Base-by-base conservation (phyloP, 1,139 yeast species). In the Geotrichum klebahnii region DNA sequence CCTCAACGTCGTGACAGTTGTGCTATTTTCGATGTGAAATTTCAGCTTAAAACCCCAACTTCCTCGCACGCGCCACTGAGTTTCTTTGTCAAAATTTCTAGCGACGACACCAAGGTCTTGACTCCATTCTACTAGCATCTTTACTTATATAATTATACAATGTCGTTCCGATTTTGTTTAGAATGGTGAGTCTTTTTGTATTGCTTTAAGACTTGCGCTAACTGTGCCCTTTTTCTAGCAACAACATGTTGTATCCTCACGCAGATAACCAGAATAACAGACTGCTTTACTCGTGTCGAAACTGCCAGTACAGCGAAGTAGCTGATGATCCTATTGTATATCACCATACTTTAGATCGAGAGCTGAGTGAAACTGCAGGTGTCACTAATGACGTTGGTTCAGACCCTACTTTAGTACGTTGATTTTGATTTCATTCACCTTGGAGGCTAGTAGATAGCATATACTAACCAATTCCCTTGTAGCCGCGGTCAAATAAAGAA, bases 211-310 rank as follows among this genome's bases (percentile, higher is more conserved):
- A 22, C 5, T 5, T 6, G 5, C 44, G 12, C 8, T 16, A 23
- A 5, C 36, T 22, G 20, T 48, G 42, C 28, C 20, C 9, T 16
- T 28, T 36, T 12, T 42, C 28, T 31, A 66, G 84, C 78, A 94
- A 94, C 76, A 94, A 94, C 67, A 90, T 92, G 98, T 79, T 92
- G 71, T 94, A 92, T 67, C 98, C 99, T n/a, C 82, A 87, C 61
- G 98, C 94, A 72, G 98, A 94, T 67, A 86, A 85, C 64, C 75
- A 74, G 47, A 70, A 73, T 58, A 75, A 72, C 55, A 73, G 95
- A 59, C 76, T 92, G 55, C 74, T 92, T 53, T 92, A 87, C 67
- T 92, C 95, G 51, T 92, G 99, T 70, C 81, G 99, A 62, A 92
- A 92, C 66, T 92, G 99, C 67, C 82, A 88, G 46, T 92, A 92